Conservation (phyloP, 2,329 filamentous ascomycete species). For the Exophiala oligosperma region DNA sequence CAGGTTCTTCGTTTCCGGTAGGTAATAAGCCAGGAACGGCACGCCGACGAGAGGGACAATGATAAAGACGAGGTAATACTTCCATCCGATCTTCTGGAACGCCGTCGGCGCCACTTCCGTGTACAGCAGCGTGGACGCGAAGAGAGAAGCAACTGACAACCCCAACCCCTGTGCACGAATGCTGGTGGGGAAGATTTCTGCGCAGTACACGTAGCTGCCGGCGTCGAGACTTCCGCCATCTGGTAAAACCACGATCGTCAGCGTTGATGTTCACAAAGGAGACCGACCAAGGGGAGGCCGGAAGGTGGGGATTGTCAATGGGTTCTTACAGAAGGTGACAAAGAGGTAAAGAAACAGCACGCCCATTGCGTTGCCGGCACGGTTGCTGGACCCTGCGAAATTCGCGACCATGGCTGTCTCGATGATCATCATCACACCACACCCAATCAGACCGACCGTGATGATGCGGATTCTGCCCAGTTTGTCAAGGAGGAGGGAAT, state of each 20-base stretch:
- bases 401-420: conserved; percentile 37
- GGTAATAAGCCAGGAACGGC: conserved; percentile 33
- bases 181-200: conserved; percentile 20
- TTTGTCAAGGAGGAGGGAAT: conserved; percentile 4
- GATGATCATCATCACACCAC: conserved; percentile 38
- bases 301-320: no score
- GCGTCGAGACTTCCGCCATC: conserved; percentile 24
- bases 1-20: conserved; percentile 35
- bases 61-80: conserved; percentile 1
- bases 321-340: conserved; percentile 32
- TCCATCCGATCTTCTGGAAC: conserved; percentile 24
- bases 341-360: conserved; percentile 43
- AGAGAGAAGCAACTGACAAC: conserved; percentile 30
- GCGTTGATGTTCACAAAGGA: not conserved
- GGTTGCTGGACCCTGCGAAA: conserved; percentile 34
- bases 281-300: not conserved
- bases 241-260: not conserved
- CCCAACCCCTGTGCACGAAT: conserved; percentile 17
- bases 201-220: conserved; percentile 27
- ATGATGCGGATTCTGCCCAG: conserved; percentile 4
- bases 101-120: conserved; percentile 12
- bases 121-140: conserved; percentile 4
- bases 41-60: conserved; percentile 25
- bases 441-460: conserved; percentile 34
- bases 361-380: conserved; percentile 35